Percentiles rank a stretch among this genome's conserved stretches.
phyloP scores from a whole-genome alignment of 2,329 filamentous ascomycete species.

The Aspergillus glaucus region DNA sequence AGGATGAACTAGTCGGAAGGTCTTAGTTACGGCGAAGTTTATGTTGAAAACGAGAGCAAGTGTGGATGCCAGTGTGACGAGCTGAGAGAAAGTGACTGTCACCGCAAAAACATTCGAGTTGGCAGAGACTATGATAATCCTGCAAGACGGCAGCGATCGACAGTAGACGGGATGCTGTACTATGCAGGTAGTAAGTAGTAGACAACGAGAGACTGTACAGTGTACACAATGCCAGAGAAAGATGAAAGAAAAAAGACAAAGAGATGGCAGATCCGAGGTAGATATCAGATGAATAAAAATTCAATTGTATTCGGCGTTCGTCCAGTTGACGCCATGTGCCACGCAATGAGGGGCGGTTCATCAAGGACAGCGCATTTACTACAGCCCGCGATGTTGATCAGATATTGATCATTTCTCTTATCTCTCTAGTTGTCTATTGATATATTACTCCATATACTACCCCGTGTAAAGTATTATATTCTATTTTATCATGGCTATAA shows the following conservation, averaged over 20 bases:
- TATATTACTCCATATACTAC: neutral
- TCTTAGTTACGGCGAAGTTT: too few relatives aligned
- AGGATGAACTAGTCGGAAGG: too few relatives aligned
- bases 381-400: too few relatives aligned
- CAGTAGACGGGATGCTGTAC: neutral
- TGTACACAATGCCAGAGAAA: conserved; percentile 3
- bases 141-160: neutral
- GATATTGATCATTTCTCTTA: too few relatives aligned
- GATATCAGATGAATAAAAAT: neutral
- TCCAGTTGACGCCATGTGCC: conserved; percentile 21
- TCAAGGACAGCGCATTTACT: too few relatives aligned
- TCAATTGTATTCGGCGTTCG: conserved; percentile 1
- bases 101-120: neutral
- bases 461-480: neutral
- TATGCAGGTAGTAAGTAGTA: neutral
- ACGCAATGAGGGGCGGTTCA: conserved; percentile 18
- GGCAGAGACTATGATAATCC: neutral
- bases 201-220: neutral
- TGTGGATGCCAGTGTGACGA: too few relatives aligned
- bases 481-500: neutral
- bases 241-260: conserved; percentile 7
- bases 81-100: neutral
- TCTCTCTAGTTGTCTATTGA: too few relatives aligned
- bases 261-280: conserved; percentile 1
- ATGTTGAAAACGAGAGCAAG: too few relatives aligned